Evolutionary conservation across 1,284 basidiomycete species (phyloP).

Genomic region (Ustilago sp.): DNA sequence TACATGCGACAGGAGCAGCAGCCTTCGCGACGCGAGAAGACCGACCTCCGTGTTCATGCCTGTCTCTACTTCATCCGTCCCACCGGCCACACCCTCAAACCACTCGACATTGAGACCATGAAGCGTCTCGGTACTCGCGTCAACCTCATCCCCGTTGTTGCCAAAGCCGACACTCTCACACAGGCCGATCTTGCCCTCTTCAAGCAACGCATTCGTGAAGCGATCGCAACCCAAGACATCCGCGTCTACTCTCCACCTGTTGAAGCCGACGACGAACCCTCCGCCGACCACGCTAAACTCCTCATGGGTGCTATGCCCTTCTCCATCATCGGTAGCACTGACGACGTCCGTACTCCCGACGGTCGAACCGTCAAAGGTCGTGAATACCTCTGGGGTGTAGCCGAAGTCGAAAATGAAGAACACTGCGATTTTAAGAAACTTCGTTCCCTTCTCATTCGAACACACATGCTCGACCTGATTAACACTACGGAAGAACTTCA

Average conservation of each 20-base stretch:
- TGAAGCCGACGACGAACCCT: slow-evolving; percentile 87
- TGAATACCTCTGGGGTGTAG: slow-evolving; percentile 99
- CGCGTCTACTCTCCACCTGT: slow-evolving; percentile 93
- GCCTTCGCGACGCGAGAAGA: slow-evolving; percentile 90
- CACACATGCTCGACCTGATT: slow-evolving; percentile 98
- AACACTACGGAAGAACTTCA: slow-evolving; percentile 94
- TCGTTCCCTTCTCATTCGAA: slow-evolving; percentile 93
- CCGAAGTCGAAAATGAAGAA: slow-evolving; percentile 96
- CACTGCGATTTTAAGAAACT: slow-evolving; percentile 99
- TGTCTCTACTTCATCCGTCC: slow-evolving; percentile 98
- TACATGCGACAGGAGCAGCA: slow-evolving; percentile 99
- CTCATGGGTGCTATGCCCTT: slow-evolving; percentile 90
- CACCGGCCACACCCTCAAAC: slow-evolving; percentile 96
- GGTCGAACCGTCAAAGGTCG: slow-evolving; percentile 95
- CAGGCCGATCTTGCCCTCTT: slow-evolving; percentile 90
- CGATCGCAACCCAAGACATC: slow-evolving; percentile 89
- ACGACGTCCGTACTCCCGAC: slow-evolving; percentile 90
- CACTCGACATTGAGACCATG: slow-evolving; percentile 99
- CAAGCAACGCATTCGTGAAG: slow-evolving; percentile 93
- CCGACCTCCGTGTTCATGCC: slow-evolving; percentile 93
- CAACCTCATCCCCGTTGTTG: slow-evolving; percentile 96
- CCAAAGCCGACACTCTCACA: slow-evolving; percentile 95
- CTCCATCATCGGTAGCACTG: slow-evolving; percentile 96
- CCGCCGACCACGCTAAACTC: slow-evolving; percentile 87
- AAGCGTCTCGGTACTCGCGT: slow-evolving; percentile 94